phyloP scores from a whole-genome alignment of 139 green algal genomes.

The Tetraselmis striata region DNA sequence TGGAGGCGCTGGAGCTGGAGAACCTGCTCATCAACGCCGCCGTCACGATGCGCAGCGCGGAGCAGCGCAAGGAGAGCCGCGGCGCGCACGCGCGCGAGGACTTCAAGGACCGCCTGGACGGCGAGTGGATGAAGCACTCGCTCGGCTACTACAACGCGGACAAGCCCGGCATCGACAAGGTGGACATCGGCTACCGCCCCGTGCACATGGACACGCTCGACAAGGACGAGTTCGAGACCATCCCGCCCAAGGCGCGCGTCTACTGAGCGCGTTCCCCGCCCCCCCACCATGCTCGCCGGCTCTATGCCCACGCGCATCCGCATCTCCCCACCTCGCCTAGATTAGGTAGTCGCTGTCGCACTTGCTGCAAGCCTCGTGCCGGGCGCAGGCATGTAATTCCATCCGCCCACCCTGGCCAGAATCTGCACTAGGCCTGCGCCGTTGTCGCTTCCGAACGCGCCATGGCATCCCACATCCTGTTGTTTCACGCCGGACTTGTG shows the following conservation, averaged over 20 bases:
- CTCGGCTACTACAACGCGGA: slow-evolving; percentile 70
- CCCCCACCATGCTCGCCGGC: too few relatives aligned
- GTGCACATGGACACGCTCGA: slow-evolving; percentile 95
- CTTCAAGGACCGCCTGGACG: slow-evolving; percentile 84
- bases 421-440: too few relatives aligned
- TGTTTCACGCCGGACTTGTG: too few relatives aligned
- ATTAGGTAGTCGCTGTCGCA: too few relatives aligned
- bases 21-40: slow-evolving; percentile 93
- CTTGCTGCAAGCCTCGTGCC: too few relatives aligned
- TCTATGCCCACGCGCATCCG: too few relatives aligned
- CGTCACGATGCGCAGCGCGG: slow-evolving; percentile 73
- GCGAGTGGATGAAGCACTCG: slow-evolving; percentile 98
- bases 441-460: too few relatives aligned
- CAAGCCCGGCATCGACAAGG: slow-evolving; percentile 17
- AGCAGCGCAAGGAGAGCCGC: slow-evolving; percentile 78
- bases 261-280: slow-evolving; percentile 49
- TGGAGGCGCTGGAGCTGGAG: slow-evolving; percentile 97
- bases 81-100: slow-evolving; percentile 96
- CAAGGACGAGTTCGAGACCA: slow-evolving; percentile 81
- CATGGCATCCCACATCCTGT: too few relatives aligned
- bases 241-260: slow-evolving; percentile 85
- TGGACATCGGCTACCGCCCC: slow-evolving; percentile 83
- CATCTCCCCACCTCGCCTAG: too few relatives aligned
- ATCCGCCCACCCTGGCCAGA: too few relatives aligned
- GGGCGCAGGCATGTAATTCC: too few relatives aligned